Percentiles rank a stretch among this genome's conserved stretches.
phyloP scores from a whole-genome alignment of 2,329 filamentous ascomycete species.

The Rhinocladiella similis region DNA sequence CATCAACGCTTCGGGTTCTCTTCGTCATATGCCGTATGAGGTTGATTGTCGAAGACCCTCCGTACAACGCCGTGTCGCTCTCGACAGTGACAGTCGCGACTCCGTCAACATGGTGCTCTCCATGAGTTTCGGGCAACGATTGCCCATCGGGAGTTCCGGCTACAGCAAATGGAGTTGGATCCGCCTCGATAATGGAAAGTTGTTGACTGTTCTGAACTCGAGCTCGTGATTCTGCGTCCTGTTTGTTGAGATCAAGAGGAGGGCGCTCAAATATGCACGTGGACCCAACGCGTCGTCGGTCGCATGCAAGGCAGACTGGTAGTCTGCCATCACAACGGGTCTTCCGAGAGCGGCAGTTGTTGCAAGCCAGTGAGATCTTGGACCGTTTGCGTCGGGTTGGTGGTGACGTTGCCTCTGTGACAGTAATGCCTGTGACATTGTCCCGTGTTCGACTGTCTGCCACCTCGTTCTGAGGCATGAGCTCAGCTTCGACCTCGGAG shows the following conservation, averaged over 20 bases:
- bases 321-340: constrained; percentile 12
- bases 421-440: no score
- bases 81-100: constrained; percentile 1
- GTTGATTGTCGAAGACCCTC: constrained; percentile 12
- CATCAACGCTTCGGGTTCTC: not conserved
- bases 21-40: constrained; percentile 6
- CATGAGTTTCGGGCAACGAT: not conserved
- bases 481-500: no score
- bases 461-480: no score
- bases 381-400: not conserved
- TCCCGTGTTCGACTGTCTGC: no score
- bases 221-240: not conserved
- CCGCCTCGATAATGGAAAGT: not conserved
- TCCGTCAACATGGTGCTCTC: not conserved
- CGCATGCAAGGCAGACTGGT: constrained; percentile 5
- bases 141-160: not conserved
- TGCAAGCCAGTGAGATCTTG: constrained; percentile 11
- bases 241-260: not conserved
- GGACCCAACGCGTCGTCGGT: not conserved
- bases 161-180: not conserved
- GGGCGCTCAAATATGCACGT: constrained; percentile 4
- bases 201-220: not conserved
- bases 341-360: constrained; percentile 9
- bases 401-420: not conserved
- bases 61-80: constrained; percentile 3